These are phyloP conservation scores for Cordyceps militaris DNA, from an alignment of 2,329 filamentous ascomycete species.

Conservation along the genomic window DNA sequence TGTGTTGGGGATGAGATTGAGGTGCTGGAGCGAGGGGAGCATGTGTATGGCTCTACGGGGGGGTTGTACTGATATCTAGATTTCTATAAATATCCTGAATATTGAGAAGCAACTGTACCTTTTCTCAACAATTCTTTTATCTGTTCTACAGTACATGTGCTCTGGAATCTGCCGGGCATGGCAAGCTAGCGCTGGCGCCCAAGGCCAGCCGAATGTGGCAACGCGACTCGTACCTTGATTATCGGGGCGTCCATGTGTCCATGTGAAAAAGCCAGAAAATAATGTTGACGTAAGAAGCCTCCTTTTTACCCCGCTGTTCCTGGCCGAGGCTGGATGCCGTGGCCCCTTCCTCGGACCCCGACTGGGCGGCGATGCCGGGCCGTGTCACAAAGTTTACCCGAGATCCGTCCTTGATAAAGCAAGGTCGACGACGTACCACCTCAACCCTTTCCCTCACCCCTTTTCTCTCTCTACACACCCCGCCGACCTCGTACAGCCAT, in stretches of 20 bases:
- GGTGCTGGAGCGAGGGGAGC: conserved; percentile 21
- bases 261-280: neutral
- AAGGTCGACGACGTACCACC: neutral
- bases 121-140: neutral
- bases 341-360: neutral
- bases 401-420: conserved; percentile 2
- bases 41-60: conserved; percentile 22
- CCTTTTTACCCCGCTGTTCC: neutral
- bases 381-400: conserved; percentile 1
- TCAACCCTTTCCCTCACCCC: neutral
- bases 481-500: neutral
- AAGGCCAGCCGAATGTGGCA: neutral
- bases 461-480: neutral
- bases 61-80: conserved; percentile 19
- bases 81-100: neutral
- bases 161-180: too few species aligned
- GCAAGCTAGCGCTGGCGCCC: too few species aligned
- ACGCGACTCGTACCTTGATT: neutral
- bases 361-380: neutral
- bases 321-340: neutral
- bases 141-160: neutral
- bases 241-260: neutral
- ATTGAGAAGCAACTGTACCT: too few species aligned
- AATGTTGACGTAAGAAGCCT: neutral
- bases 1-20: conserved; percentile 24